A percentile compares a stretch with the other conserved stretches of the same genome.
phyloP scores from a whole-genome alignment of 208 protist species.

The Acanthamoeba quina region DNA sequence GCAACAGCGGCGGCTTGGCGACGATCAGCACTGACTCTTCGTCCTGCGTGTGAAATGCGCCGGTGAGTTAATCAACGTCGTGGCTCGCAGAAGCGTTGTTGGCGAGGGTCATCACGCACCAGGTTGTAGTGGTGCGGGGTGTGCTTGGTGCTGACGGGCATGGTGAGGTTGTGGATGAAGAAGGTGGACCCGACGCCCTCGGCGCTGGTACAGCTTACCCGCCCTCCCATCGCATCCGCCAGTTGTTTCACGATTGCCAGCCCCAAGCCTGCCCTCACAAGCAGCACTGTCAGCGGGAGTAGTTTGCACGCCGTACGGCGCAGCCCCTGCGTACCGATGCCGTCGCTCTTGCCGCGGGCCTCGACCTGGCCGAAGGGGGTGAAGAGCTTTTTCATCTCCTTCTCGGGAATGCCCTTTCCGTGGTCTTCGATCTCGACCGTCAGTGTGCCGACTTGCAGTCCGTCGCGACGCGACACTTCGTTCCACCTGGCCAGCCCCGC shows the following conservation, averaged over 20 bases:
- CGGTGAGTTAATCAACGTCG: too few relatives aligned
- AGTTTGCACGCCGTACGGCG: not conserved
- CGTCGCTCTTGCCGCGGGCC: not conserved
- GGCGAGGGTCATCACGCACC: not conserved
- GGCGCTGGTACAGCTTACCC: not conserved
- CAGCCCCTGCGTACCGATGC: not conserved
- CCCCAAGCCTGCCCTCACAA: not conserved
- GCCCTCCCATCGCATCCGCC: not conserved
- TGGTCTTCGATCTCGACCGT: not conserved
- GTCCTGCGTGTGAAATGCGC: not conserved
- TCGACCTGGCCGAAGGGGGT: slow-evolving; percentile 19
- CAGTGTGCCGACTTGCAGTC: not conserved
- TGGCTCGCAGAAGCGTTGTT: too few relatives aligned
- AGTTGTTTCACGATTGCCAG: slow-evolving; percentile 21
- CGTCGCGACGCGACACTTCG: not conserved
- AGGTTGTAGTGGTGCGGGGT: not conserved
- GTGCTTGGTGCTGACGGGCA: not conserved
- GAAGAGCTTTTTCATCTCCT: slow-evolving; percentile 4
- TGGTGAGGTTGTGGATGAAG: not conserved
- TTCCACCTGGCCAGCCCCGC: not conserved
- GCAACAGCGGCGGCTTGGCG: not conserved
- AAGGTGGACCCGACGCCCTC: slow-evolving; percentile 15
- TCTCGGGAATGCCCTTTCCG: not conserved
- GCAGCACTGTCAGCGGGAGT: not conserved
- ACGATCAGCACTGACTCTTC: not conserved